Base-by-base conservation (phyloP, 2,329 filamentous ascomycete species). In the Chaetomiaceae sp. region DNA sequence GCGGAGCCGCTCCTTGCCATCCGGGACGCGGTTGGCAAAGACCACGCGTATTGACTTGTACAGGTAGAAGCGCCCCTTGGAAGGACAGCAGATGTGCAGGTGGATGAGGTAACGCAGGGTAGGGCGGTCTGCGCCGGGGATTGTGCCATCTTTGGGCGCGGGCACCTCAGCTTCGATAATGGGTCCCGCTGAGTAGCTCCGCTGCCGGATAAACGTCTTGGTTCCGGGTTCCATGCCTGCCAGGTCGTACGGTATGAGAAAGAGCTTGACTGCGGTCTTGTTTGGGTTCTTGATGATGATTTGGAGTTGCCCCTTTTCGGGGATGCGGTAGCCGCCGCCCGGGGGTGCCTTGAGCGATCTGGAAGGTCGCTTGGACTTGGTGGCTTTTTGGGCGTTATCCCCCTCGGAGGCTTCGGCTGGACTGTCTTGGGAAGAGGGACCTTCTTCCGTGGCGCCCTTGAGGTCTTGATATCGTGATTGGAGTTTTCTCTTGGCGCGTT, bases 241-340 rank as follows among this genome's bases (percentile, higher is more conserved):
- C 1, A 99, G 74, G 65, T 97, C 90, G 61, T 97, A 99, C 0
- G 92, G 93, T 3, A 99, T 82, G 20, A 97, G 76, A 60, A 97
- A 97, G 0, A 99, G 75, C 67, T 99, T 97, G 48, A 97, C 92
- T 1, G 93, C 93, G 3, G 93, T 97, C 66, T 97, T 97, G 71
- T 97, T 96, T 14, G 91, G 92, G 62, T 97, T 99, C 67, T 97
- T 97, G 66, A 99, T 89, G 55, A 99, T 86, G 57, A 99, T 95
- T 62, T 99, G 93, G 13, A 99, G 75, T 68, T 97, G 93, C 0
- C 93, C 93, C 66, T 91, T 87, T 63, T 93, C 85, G 0, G 93
- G 93, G 47, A 99, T 96, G 38, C 93, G 85, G 66, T 97, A 99
- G 63, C 87, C 89, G 31, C 93, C 92, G 7, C 90, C 89, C 0